These are phyloP conservation scores for Sporothrix phasma DNA, from an alignment of 2,329 filamentous ascomycete species.

Conservation along the genomic window DNA sequence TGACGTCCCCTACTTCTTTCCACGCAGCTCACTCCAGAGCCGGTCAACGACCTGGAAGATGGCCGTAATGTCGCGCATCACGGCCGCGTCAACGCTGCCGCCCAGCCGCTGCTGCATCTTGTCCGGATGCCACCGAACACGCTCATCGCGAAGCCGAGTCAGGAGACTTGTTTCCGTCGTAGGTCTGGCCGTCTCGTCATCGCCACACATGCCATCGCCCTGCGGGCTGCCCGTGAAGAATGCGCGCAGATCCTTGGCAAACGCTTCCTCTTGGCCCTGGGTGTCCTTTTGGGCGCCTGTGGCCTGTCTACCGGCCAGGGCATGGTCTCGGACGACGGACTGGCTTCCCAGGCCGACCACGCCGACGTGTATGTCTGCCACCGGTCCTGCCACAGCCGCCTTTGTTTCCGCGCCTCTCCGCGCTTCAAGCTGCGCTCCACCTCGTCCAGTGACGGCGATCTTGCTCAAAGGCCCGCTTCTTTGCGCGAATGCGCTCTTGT, in stretches of 20 bases:
- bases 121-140: slow-evolving; percentile 93
- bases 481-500: slow-evolving; percentile 41
- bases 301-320: slow-evolving; percentile 59
- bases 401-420: slow-evolving; percentile 52
- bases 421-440: slow-evolving; percentile 60
- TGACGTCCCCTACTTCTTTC: slow-evolving; percentile 12
- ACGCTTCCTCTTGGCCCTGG: background rate
- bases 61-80: slow-evolving; percentile 72
- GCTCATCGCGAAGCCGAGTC: slow-evolving; percentile 63
- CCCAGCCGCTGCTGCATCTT: slow-evolving; percentile 90
- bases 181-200: slow-evolving; percentile 18
- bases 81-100: slow-evolving; percentile 53
- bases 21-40: slow-evolving; percentile 59
- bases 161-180: slow-evolving; percentile 37
- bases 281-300: background rate
- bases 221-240: slow-evolving; percentile 53
- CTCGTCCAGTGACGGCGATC: slow-evolving; percentile 30
- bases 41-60: slow-evolving; percentile 86
- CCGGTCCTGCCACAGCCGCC: slow-evolving; percentile 42
- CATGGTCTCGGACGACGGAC: slow-evolving; percentile 24
- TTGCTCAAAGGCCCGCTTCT: slow-evolving; percentile 29
- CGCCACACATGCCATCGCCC: background rate
- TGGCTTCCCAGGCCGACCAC: slow-evolving; percentile 50
- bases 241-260: slow-evolving; percentile 49
- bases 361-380: slow-evolving; percentile 56